Evolutionary conservation across 306 rosid species (phyloP).

Genomic region (Fragaria iinumae): DNA sequence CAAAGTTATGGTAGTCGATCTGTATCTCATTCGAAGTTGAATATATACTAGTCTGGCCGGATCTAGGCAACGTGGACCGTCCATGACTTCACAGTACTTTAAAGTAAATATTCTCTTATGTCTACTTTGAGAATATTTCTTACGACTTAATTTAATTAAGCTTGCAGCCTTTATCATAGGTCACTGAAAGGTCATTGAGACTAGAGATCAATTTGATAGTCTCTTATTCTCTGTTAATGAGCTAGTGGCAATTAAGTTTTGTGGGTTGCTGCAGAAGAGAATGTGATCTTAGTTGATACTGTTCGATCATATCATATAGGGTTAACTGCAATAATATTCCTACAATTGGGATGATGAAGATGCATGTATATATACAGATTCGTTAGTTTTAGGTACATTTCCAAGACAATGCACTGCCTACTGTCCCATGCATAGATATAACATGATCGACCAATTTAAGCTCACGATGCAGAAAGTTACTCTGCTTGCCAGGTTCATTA

Average conservation of each 20-base stretch:
- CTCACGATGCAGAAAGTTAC: neutral
- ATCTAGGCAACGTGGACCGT: neutral
- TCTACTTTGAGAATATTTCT: neutral
- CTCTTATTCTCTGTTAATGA: neutral
- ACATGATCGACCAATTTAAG: neutral
- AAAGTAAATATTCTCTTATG: neutral
- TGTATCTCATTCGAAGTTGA: neutral
- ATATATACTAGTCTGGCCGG: neutral
- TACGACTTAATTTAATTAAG: neutral
- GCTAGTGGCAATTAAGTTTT: neutral
- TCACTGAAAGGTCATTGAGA: neutral
- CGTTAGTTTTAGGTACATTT: neutral
- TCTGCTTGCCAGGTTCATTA: neutral
- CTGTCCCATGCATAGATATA: neutral
- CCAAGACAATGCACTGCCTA: constrained; percentile 5
- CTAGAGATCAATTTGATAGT: neutral
- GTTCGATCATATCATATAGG: too few relatives aligned
- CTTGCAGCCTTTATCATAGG: neutral
- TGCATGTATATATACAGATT: neutral
- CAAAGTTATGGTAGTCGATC: neutral
- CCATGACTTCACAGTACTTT: neutral
- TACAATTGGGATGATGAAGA: neutral
- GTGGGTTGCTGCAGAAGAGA: neutral
- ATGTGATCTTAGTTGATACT: neutral
- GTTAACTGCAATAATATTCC: neutral